phyloP scores from a whole-genome alignment of 345 rosid genomes.

The Gossypium arboreum region DNA sequence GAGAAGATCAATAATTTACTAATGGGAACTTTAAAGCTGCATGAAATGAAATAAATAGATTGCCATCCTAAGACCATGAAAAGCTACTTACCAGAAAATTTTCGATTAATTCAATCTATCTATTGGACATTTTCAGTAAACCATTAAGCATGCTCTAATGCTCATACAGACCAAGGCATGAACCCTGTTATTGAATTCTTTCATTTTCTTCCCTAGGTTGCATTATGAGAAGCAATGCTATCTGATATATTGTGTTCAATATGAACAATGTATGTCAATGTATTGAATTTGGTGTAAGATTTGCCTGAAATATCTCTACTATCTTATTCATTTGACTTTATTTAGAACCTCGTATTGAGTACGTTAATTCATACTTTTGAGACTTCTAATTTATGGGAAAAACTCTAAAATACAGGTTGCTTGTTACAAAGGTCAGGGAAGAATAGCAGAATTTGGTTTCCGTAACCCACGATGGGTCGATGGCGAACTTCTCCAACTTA shows the following conservation, averaged over 20 bases:
- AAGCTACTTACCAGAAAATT: neutral
- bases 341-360: neutral
- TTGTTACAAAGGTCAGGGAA: slow-evolving; percentile 85
- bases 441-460: slow-evolving; percentile 82
- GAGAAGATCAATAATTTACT: neutral
- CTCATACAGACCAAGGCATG: neutral
- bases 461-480: slow-evolving; percentile 83
- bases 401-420: slow-evolving; percentile 49
- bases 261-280: neutral
- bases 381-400: neutral
- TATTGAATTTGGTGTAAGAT: neutral
- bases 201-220: neutral
- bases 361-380: neutral
- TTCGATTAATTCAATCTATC: neutral
- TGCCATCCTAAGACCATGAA: neutral
- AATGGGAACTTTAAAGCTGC: neutral
- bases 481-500: slow-evolving; percentile 82
- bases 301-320: neutral
- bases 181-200: neutral
- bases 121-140: neutral
- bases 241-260: neutral
- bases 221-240: neutral
- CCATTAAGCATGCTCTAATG: neutral
- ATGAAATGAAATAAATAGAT: neutral
- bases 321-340: slow-evolving; percentile 2